Evolutionary conservation across 495 filamentous ascomycete species (phyloP).

Genomic region (Aspergillus bridgeri): DNA sequence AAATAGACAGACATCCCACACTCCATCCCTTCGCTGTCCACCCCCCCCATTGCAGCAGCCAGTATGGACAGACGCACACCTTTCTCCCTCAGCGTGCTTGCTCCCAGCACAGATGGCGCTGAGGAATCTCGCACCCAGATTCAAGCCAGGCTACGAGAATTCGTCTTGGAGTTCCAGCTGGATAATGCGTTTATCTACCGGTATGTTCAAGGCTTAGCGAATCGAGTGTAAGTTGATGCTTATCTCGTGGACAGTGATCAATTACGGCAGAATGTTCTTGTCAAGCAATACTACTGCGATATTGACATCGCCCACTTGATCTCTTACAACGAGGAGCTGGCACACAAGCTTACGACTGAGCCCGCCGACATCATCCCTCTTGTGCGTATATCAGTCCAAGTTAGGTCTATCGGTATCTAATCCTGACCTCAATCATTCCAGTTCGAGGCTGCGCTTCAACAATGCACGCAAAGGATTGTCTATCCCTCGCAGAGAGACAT

Average conservation of each 20-base stretch:
- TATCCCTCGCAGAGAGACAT: constrained; percentile 69
- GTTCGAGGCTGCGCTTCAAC: constrained; percentile 88
- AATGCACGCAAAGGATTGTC: constrained; percentile 89
- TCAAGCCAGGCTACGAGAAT: constrained; percentile 60
- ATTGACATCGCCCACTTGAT: constrained; percentile 96
- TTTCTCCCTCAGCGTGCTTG: constrained; percentile 77
- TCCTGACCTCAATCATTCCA: constrained; percentile 27
- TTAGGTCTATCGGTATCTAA: background rate
- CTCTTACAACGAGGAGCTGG: constrained; percentile 94
- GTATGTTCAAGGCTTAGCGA: constrained; percentile 39
- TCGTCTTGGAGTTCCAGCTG: constrained; percentile 91
- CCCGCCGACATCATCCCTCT: constrained; percentile 91
- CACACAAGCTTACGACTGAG: constrained; percentile 84
- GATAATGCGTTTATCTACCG: constrained; percentile 97
- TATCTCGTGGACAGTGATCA: constrained; percentile 66
- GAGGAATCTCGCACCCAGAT: constrained; percentile 56
- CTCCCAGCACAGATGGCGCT: constrained; percentile 59
- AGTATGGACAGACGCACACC: constrained; percentile 85
- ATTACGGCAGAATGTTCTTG: constrained; percentile 89
- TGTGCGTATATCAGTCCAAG: constrained; percentile 43
- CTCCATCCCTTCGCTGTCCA: constrained; percentile 21
- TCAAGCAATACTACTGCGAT: constrained; percentile 95
- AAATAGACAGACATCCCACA: constrained; percentile 12
- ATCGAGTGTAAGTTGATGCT: constrained; percentile 8
- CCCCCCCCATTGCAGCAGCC: constrained; percentile 22